Base-by-base conservation (phyloP, 75 land plant genomes). In the Pinus tabuliformis region DNA sequence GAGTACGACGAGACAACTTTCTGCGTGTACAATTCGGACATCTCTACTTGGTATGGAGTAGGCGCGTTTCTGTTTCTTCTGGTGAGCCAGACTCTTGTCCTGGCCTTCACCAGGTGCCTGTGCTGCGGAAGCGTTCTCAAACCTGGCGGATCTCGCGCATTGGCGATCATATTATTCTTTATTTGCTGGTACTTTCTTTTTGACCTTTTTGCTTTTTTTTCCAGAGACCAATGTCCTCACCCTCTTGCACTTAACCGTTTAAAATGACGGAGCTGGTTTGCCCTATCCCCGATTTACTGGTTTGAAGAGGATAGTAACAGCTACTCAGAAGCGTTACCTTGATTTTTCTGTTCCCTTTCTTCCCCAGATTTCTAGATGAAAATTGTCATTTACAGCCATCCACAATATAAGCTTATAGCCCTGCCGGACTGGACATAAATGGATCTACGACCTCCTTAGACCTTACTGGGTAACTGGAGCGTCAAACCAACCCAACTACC, bases 101-200 rank as follows among this genome's bases (percentile, higher is more conserved):
- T 84, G 84, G 81, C 42, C 56, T 76, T 75, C 15, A 87, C 82
- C 57, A 76, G 81, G 16, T 87, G 90, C 75, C 77, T 89, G 65
- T 89, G 87, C 81, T 87, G 90, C 68, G 85, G 91, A 28, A 49
- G 72, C 11, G 64, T 72, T 26, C 83, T 83, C 58, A 63, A 73
- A 54, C 87, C 90, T 11, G 77, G 83, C 33, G 84, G 71, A 62
- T 70, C 84, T 56, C 91, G 87, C 22, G 76, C 75, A 21, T 80
- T 75, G 21, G 84, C 90, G 5, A 28, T 87, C 62, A 42, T 89
- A 45, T 61, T 82, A 33, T 89, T 89, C 81, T 71, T 84, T 36
- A 15, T 79, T 39, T 77, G 59, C 77, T 87, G 86, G 90, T 87
- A 78, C 64, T 24, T 54, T 73, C 21, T 76, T n/a, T 33, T 42